These are phyloP conservation scores for Raddia guianensis DNA, from an alignment of 176 grass and related monocot species.

Conservation along the genomic window DNA sequence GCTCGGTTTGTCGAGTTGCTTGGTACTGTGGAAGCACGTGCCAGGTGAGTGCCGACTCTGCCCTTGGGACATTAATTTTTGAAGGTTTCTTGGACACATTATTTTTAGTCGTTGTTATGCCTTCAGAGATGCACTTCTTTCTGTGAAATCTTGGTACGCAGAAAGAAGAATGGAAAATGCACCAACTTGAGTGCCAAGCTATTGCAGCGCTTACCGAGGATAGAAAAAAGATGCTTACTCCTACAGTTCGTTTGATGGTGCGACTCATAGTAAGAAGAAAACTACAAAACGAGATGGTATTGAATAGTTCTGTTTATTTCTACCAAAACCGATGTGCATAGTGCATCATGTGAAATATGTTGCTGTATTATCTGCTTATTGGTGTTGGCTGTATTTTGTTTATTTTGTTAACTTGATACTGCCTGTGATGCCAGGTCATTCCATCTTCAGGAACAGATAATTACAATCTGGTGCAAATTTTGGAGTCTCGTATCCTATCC, in stretches of 20 bases:
- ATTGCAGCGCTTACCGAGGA: slow-evolving; percentile 58
- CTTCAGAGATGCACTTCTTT: background rate
- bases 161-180: slow-evolving; percentile 84
- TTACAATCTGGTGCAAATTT: slow-evolving; percentile 60
- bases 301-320: slow-evolving; percentile 14
- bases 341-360: background rate
- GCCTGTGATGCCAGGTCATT: slow-evolving; percentile 63
- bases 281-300: slow-evolving; percentile 71
- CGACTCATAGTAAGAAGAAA: slow-evolving; percentile 63
- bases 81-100: background rate
- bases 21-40: slow-evolving; percentile 69
- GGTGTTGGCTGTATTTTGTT: background rate
- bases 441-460: slow-evolving; percentile 67
- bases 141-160: slow-evolving; percentile 29
- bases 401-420: slow-evolving; percentile 31
- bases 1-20: slow-evolving; percentile 75
- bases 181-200: slow-evolving; percentile 73
- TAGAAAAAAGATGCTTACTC: slow-evolving; percentile 79
- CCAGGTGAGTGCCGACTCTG: slow-evolving; percentile 68
- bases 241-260: slow-evolving; percentile 78
- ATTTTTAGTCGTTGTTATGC: background rate
- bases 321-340: background rate
- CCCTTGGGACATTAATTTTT: background rate
- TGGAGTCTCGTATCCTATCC: slow-evolving; percentile 89
- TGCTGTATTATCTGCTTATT: background rate